These are phyloP conservation scores for Xylariaceae sp. DNA, from an alignment of 2,329 filamentous ascomycete genomes.

Conservation along the genomic window DNA sequence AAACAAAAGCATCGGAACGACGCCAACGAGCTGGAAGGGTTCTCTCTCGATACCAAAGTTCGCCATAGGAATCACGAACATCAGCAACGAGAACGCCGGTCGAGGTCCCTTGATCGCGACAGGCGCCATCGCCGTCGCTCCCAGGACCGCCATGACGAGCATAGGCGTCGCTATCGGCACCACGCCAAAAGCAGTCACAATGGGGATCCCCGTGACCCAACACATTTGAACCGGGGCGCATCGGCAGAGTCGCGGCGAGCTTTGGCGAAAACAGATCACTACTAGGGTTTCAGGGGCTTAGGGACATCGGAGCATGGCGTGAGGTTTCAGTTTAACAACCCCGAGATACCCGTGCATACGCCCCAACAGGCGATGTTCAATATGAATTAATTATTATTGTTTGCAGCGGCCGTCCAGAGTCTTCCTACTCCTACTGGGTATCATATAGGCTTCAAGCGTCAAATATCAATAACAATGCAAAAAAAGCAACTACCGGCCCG, in stretches of 20 bases:
- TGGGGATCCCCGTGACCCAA: constrained; percentile 4
- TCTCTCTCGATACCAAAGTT: constrained; percentile 27
- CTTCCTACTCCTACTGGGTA: constrained; percentile 10
- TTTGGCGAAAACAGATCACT: constrained; percentile 23
- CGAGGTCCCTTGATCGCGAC: constrained; percentile 6
- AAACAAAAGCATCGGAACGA: constrained; percentile 24
- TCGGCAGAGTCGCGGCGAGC: too few relatives aligned
- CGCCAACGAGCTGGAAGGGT: constrained; percentile 25
- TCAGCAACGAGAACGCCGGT: constrained; percentile 9
- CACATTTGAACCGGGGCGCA: too few relatives aligned
- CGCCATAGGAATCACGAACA: constrained; percentile 12
- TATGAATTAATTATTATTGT: constrained; percentile 6
- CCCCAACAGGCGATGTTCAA: not conserved
- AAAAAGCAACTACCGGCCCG: constrained; percentile 1
- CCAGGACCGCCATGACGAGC: not conserved
- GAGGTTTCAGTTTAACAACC: constrained; percentile 11
- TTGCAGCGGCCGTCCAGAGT: not conserved
- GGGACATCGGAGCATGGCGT: constrained; percentile 16
- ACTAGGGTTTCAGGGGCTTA: constrained; percentile 20
- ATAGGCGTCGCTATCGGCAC: constrained; percentile 2
- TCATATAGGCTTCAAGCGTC: constrained; percentile 2
- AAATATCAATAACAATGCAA: not conserved
- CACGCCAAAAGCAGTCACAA: constrained; percentile 3
- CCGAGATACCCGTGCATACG: constrained; percentile 25
- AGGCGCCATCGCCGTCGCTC: constrained; percentile 4